Percentiles rank a stretch among this genome's conserved stretches.
phyloP scores from a whole-genome alignment of 306 rosid genomes.

The Begonia loranthoides region DNA sequence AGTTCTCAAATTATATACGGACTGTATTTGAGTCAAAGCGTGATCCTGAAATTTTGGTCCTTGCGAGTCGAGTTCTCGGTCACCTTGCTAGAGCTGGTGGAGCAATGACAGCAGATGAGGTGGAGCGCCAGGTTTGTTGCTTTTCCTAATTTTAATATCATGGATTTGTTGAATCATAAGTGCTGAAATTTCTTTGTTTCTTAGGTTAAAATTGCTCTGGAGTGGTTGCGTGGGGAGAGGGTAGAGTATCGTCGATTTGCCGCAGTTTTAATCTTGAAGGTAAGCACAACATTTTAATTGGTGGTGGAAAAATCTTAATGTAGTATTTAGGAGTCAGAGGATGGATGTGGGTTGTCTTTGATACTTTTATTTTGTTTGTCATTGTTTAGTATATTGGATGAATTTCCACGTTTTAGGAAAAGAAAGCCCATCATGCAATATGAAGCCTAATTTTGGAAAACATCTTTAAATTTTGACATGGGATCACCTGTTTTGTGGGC shows the following conservation, averaged over 20 bases:
- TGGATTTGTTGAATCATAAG: conserved; percentile 4
- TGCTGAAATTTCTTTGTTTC: conserved; percentile 10
- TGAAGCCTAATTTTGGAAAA: too few species aligned
- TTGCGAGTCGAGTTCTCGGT: conserved; percentile 90
- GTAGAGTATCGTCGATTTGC: conserved; percentile 91
- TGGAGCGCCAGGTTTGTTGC: conserved; percentile 72
- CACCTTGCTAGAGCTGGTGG: conserved; percentile 97
- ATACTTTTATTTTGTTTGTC: too few species aligned
- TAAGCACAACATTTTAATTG: conserved; percentile 22
- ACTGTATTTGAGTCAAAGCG: conserved; percentile 76
- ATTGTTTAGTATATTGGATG: too few species aligned
- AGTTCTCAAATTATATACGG: conserved; percentile 71
- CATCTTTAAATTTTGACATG: too few species aligned
- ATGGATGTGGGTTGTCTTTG: too few species aligned
- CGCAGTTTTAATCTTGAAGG: conserved; percentile 89
- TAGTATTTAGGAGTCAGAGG: too few species aligned
- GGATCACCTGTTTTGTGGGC: too few species aligned
- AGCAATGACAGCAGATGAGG: conserved; percentile 97
- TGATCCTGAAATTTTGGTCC: conserved; percentile 79
- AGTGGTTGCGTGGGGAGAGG: conserved; percentile 80
- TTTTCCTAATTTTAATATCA: background rate
- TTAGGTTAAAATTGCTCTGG: conserved; percentile 77
- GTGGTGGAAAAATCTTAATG: too few species aligned
- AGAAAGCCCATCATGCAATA: too few species aligned
- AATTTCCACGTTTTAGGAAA: too few species aligned